Base-by-base conservation (phyloP, 2,329 filamentous ascomycete genomes). In the Stromatinia cepivora region DNA sequence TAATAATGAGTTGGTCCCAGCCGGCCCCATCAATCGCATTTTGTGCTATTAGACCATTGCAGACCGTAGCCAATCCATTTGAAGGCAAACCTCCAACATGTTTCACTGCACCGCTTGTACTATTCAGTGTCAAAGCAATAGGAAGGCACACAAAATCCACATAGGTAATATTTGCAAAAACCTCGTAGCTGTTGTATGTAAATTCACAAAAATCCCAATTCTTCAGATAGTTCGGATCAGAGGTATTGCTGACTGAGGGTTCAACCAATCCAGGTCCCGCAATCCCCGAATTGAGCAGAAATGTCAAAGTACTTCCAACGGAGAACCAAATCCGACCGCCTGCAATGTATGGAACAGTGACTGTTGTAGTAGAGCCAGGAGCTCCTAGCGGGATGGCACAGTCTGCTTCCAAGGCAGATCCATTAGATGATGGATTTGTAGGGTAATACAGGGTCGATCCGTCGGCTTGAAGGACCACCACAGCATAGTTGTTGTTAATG, bases 321-420 rank as follows among this genome's bases (percentile, higher is more conserved):
- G 84, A 87, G 79, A 92, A 90, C 88, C 89, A 94, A 77, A 94
- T 86, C 69, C 91, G 85, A 2, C 86, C 90, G 46, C 90, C 90
- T 4, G 86, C 89, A 34, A 93, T 84, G 71, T 88, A 88, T 20
- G 91, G 91, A 71, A 93, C 87, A 1, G 85, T 88, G 39, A 91
- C 82, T 3, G 82, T 86, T 31, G 81, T 85, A 0, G 85, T 86
- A 59, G 82, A 81, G 11, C 90, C 90, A 0, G 88, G 83, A 0
- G 82, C 81, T n/a, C 90, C 90, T 6, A 94, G 81, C 0, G 82
- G 78, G 73, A 94, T 92, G 57, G 86, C 86, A 74, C 86, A 86
- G 77, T 93, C 82, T 46, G 80, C 82, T 3, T 79, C 78, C 13
- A 92, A 81, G 0, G 85, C 81, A 65, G 83, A 78, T 42, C 85